A percentile compares a stretch with the other conserved stretches of the same genome.
Evolutionary conservation across 768 basidiomycete species (phyloP).

Genomic region (Pulveroboletus ravenelii): DNA sequence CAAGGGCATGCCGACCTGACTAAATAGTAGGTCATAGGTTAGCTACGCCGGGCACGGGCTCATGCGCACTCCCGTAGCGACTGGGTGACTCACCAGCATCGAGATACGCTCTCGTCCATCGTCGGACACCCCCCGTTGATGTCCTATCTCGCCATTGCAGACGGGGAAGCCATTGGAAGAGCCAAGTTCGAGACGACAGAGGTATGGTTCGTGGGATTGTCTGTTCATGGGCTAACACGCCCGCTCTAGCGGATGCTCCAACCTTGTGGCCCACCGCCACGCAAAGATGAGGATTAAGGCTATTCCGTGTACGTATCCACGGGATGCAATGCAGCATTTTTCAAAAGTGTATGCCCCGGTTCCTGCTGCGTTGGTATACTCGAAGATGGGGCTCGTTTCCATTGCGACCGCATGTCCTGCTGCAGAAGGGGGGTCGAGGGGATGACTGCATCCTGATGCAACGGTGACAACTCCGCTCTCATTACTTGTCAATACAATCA

Average conservation of each 20-base stretch:
- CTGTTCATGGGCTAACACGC: conserved; percentile 22
- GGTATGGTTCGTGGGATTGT: conserved; percentile 40
- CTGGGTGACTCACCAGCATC: conserved; percentile 96
- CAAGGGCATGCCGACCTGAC: conserved; percentile 93
- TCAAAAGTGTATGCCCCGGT: no score
- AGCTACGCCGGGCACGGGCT: not conserved
- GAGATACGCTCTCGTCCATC: conserved; percentile 91
- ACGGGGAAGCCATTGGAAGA: conserved; percentile 88
- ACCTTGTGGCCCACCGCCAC: conserved; percentile 88
- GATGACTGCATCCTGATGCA: no score
- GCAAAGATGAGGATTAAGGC: conserved; percentile 73
- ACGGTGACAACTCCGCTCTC: not conserved
- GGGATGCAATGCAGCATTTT: not conserved
- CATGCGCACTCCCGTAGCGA: conserved; percentile 52
- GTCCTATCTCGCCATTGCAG: conserved; percentile 88
- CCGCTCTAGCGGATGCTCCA: conserved; percentile 78
- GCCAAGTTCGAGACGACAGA: conserved; percentile 94
- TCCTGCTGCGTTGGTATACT: no score
- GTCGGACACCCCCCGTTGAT: conserved; percentile 84
- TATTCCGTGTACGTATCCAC: not conserved
- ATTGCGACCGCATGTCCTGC: no score
- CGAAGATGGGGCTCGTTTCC: no score
- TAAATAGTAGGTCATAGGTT: conserved; percentile 68
- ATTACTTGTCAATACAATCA: not conserved
- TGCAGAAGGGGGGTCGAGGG: no score